phyloP scores from a whole-genome alignment of 2,329 filamentous ascomycete species.

The Zymoseptoria brevis region DNA sequence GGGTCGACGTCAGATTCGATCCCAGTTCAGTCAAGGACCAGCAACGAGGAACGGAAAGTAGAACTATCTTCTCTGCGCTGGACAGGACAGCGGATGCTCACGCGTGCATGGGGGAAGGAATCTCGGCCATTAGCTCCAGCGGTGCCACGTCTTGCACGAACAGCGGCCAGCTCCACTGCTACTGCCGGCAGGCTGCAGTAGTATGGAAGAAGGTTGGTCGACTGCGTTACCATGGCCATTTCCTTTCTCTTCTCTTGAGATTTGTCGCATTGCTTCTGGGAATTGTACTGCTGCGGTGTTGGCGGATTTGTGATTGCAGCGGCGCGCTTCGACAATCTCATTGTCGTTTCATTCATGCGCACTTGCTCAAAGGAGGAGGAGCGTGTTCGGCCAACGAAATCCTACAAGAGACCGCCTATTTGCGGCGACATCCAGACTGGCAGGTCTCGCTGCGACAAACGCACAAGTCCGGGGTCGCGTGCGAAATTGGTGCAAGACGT shows the following conservation, averaged over 20 bases:
- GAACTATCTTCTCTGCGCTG: background rate
- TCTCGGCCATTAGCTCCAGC: background rate
- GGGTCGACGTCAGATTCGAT: constrained; percentile 7
- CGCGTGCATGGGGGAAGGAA: constrained; percentile 3
- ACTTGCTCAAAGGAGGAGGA: background rate
- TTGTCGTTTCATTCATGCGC: background rate
- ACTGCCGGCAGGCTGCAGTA: constrained; percentile 5
- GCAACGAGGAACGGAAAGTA: background rate
- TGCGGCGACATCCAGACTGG: background rate
- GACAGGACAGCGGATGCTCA: constrained; percentile 2
- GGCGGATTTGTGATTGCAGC: background rate
- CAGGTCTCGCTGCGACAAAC: constrained; percentile 1
- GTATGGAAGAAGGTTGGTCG: background rate
- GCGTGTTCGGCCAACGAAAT: background rate
- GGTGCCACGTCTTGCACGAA: constrained; percentile 11
- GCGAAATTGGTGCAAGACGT: constrained; percentile 5
- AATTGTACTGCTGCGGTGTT: background rate
- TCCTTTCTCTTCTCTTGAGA: background rate
- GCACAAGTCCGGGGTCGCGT: constrained; percentile 6
- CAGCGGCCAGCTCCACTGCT: constrained; percentile 5
- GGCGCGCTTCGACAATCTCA: background rate
- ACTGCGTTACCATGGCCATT: background rate
- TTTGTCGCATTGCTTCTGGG: background rate
- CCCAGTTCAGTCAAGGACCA: background rate
- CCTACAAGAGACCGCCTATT: background rate